phyloP scores from a whole-genome alignment of 2,329 filamentous ascomycete genomes.

The Epichloe typhina region DNA sequence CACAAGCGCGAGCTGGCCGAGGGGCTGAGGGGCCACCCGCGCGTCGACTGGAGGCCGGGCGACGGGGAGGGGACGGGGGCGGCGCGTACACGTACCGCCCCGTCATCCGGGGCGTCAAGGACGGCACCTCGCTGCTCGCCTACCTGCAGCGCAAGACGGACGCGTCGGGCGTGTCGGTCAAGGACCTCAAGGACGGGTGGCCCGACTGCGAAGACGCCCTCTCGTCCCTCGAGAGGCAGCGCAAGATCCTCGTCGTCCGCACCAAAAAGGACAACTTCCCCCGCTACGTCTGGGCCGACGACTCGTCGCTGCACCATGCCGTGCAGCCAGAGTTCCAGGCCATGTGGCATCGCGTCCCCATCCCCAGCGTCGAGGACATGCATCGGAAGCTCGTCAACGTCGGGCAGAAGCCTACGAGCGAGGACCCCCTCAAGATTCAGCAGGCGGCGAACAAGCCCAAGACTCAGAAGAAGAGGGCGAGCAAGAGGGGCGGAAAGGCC shows the following conservation, averaged over 20 bases:
- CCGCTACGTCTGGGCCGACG: slow-evolving; percentile 84
- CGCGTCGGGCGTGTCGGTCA: slow-evolving; percentile 68
- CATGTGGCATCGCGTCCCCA: slow-evolving; percentile 69
- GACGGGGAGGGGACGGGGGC: slow-evolving; percentile 26
- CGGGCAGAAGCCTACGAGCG: slow-evolving; percentile 73
- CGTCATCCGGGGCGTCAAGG: slow-evolving; percentile 65
- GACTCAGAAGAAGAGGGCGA: slow-evolving; percentile 57
- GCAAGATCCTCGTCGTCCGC: slow-evolving; percentile 72
- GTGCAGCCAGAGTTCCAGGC: slow-evolving; percentile 73
- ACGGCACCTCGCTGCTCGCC: slow-evolving; percentile 61
- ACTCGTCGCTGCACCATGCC: slow-evolving; percentile 58
- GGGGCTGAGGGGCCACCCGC: slow-evolving; percentile 52
- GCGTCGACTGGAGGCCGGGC: slow-evolving; percentile 44
- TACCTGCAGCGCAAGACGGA: slow-evolving; percentile 73
- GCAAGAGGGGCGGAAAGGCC: slow-evolving; percentile 60
- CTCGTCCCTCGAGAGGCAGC: slow-evolving; percentile 60
- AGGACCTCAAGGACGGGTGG: slow-evolving; percentile 95
- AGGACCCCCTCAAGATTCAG: slow-evolving; percentile 47
- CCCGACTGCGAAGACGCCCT: slow-evolving; percentile 69
- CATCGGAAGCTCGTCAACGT: slow-evolving; percentile 64
- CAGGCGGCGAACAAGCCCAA: slow-evolving; percentile 44
- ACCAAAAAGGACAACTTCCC: slow-evolving; percentile 86
- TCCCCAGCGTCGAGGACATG: slow-evolving; percentile 65
- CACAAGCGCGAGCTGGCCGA: slow-evolving; percentile 51
- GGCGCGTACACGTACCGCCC: slow-evolving; percentile 73